Base-by-base conservation (phyloP, 139 green algal species). In the Coelastrella sp. region DNA sequence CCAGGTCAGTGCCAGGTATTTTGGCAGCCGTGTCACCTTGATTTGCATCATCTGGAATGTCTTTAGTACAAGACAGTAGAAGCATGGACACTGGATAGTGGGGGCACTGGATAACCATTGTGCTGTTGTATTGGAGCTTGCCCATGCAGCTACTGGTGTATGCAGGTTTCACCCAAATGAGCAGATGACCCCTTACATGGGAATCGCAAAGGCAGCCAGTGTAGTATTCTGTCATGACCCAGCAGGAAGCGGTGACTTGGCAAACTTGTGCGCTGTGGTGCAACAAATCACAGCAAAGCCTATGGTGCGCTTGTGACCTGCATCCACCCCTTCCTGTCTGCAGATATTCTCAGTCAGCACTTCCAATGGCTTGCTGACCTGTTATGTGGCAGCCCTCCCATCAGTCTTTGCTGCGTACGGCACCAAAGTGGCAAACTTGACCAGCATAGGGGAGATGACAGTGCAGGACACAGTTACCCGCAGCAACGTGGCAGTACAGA, bases 331-430 rank as follows among this genome's bases (percentile, higher is more conserved):
- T 19, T 71, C 16, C 54, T 73, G 56, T 54, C 10, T 89, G 85
- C 92, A 95, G 92, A 90, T 97, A 23, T 92, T 98, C 22, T 96
- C 94, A 0, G 87, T 97, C 23, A 87, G 79, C 56, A 97, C 93
- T 3, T 75, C 89, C 71, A 92, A 93, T 8, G 94, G 94, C 71
- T 90, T 94, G 61, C 56, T 97, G 7, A 59, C 92, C 81, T 92
- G 77, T 73, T 96, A 94, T 85, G 89, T 98, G 47, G 95, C 95
- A 54, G 91, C 93, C 6, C 90, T 98, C 84, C 96, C 96, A 2
- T 86, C 93, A 13, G 91, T 98, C n/a, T 94, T 89, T 83, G 92
- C 92, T 77, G 90, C 89, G 65, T 91, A 92, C 82, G 91, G 75
- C 56, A 90, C 83, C 11, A 80, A 87, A 59, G 73, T 95, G 3